These are phyloP conservation scores for Mallotus nudiflorus DNA, from an alignment of 345 rosid species.

Conservation along the genomic window DNA sequence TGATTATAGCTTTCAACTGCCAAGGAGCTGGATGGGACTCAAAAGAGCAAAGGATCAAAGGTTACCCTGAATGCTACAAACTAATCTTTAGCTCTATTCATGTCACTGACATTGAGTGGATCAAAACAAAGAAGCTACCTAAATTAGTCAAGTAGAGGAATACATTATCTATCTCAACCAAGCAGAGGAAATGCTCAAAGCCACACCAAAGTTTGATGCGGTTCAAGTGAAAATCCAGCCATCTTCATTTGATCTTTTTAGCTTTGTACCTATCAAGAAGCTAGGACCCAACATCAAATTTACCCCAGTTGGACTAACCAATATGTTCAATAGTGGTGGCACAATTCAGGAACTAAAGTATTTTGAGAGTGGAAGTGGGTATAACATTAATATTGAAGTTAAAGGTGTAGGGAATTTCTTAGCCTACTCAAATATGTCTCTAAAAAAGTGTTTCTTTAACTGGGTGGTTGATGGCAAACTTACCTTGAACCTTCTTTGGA, in stretches of 20 bases:
- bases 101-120: slow-evolving; percentile 74
- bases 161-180: slow-evolving; percentile 56
- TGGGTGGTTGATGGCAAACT: slow-evolving; percentile 59
- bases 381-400: slow-evolving; percentile 33
- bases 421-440: slow-evolving; percentile 55
- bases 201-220: slow-evolving; percentile 38
- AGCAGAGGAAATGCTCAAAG: slow-evolving; percentile 39
- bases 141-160: slow-evolving; percentile 44
- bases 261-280: slow-evolving; percentile 61
- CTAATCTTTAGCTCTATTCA: slow-evolving; percentile 52
- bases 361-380: slow-evolving; percentile 26
- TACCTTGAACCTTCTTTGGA: slow-evolving; percentile 58
- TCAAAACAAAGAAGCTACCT: slow-evolving; percentile 43
- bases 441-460: slow-evolving; percentile 47
- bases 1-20: slow-evolving; percentile 87
- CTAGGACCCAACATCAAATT: slow-evolving; percentile 42
- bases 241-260: slow-evolving; percentile 70
- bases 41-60: slow-evolving; percentile 51
- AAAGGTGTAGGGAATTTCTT: slow-evolving; percentile 70
- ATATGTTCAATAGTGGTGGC: slow-evolving; percentile 80
- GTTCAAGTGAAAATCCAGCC: slow-evolving; percentile 54
- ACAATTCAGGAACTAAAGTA: slow-evolving; percentile 49
- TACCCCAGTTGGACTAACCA: slow-evolving; percentile 64
- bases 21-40: slow-evolving; percentile 95
- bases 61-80: slow-evolving; percentile 66